Evolutionary conservation across 2,329 filamentous ascomycete genomes (phyloP).

Genomic region (Myotisia sp.): DNA sequence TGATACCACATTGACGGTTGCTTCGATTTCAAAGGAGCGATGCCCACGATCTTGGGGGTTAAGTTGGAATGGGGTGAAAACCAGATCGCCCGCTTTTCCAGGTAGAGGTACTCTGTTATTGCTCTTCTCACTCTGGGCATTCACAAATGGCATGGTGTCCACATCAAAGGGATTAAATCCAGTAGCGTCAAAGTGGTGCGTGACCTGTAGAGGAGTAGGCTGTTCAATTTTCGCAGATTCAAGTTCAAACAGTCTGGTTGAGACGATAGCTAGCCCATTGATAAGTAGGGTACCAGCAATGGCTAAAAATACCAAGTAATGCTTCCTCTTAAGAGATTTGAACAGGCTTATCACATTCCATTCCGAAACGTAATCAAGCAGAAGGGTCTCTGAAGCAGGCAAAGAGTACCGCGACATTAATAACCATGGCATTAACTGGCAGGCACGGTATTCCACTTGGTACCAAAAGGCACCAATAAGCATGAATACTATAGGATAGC

Average conservation of each 20-base stretch:
- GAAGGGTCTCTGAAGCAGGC: slow-evolving; percentile 8
- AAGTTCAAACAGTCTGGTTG: slow-evolving; percentile 1
- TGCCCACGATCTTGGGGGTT: too few relatives aligned
- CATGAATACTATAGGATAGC: slow-evolving; percentile 7
- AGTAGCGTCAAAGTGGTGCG: background rate
- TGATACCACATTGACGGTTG: too few relatives aligned
- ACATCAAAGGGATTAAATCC: background rate
- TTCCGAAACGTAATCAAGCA: slow-evolving; percentile 9
- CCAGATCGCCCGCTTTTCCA: too few relatives aligned
- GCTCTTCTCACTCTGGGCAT: too few relatives aligned
- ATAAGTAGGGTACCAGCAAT: slow-evolving; percentile 3
- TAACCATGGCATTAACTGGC: slow-evolving; percentile 11
- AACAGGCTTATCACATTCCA: slow-evolving; percentile 8
- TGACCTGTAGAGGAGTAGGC: background rate
- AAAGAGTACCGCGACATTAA: slow-evolving; percentile 7
- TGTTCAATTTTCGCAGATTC: background rate
- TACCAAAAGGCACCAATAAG: slow-evolving; percentile 7
- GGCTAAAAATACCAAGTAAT: slow-evolving; percentile 9
- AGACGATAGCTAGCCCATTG: background rate
- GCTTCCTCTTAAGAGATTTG: slow-evolving; percentile 7
- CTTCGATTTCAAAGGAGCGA: too few relatives aligned
- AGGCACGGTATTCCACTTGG: slow-evolving; percentile 10
- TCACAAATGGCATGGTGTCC: background rate
- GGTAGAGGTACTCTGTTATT: too few relatives aligned
- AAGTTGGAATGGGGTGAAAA: too few relatives aligned